phyloP scores from a whole-genome alignment of 805 yeast genomes.

The Monosporozyma solicola region DNA sequence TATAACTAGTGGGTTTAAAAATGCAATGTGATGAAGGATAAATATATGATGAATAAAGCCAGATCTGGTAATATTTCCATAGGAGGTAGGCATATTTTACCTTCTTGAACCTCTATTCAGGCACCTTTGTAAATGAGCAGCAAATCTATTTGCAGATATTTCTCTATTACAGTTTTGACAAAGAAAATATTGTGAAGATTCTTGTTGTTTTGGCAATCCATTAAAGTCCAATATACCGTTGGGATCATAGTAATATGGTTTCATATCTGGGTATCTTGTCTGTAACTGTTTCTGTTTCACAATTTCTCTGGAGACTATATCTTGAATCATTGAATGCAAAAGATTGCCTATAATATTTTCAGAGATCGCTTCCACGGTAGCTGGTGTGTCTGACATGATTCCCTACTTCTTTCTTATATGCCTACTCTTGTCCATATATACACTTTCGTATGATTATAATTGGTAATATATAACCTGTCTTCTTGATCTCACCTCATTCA shows the following conservation, averaged over 20 bases:
- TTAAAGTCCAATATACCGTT: conserved; percentile 22
- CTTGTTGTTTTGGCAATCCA: conserved; percentile 26
- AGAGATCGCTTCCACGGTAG: conserved; percentile 19
- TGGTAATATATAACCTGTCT: neutral
- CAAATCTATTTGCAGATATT: conserved; percentile 86
- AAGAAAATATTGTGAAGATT: conserved; percentile 45
- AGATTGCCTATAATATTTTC: conserved; percentile 19
- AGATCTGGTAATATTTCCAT: neutral
- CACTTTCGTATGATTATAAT: neutral
- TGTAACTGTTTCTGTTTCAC: conserved; percentile 16
- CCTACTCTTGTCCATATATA: neutral
- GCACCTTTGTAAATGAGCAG: conserved; percentile 88
- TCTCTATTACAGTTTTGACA: conserved; percentile 80
- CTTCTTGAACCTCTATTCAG: conserved; percentile 59
- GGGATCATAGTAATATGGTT: conserved; percentile 21
- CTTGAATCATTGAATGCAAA: conserved; percentile 25
- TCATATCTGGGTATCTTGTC: conserved; percentile 17
- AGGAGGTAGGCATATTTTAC: conserved; percentile 6
- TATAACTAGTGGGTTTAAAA: no score
- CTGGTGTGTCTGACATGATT: conserved; percentile 6
- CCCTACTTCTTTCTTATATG: neutral
- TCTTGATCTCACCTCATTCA: neutral
- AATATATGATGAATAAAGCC: neutral
- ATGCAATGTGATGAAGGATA: neutral
- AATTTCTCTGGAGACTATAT: conserved; percentile 24